phyloP scores from a whole-genome alignment of 2,329 filamentous ascomycete genomes.

The Beauveria sp. region DNA sequence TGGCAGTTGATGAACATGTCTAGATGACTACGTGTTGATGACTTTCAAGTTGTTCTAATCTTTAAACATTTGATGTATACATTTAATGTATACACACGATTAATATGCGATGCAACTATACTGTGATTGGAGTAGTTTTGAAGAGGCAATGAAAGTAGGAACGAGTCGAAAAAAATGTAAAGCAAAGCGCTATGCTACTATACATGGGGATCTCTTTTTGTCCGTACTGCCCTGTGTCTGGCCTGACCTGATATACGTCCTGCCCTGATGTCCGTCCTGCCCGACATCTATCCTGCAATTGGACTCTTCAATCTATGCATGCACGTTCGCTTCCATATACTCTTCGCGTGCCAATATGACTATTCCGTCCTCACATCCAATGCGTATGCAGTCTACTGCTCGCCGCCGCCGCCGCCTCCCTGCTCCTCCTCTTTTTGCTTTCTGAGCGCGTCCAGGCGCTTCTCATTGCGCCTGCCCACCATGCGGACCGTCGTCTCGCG shows the following conservation, averaged over 20 bases:
- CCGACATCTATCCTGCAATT: too few species aligned
- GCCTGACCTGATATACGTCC: too few species aligned
- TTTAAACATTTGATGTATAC: background rate
- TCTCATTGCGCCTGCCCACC: slow-evolving; percentile 60
- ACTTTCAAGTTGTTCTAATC: background rate
- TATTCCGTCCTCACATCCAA: too few species aligned
- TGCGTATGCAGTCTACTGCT: background rate
- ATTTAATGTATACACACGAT: slow-evolving; percentile 1
- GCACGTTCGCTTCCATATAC: too few species aligned
- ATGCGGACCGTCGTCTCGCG: slow-evolving; percentile 58
- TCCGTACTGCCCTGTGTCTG: too few species aligned
- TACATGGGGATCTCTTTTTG: too few species aligned
- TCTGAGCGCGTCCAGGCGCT: slow-evolving; percentile 47
- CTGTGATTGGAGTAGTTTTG: background rate
- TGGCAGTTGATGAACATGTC: slow-evolving; percentile 11
- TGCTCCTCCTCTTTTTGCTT: slow-evolving; percentile 13
- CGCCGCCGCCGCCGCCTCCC: background rate
- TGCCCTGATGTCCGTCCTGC: too few species aligned
- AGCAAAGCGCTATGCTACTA: too few species aligned
- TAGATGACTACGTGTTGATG: slow-evolving; percentile 7
- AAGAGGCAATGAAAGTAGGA: too few species aligned
- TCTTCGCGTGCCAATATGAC: background rate
- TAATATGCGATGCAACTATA: background rate
- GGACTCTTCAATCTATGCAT: too few species aligned
- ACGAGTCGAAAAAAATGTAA: too few species aligned